Percentiles rank a stretch among this genome's conserved stretches.
Conservation (phyloP, 257 asterid species). For the Echium plantagineum region DNA sequence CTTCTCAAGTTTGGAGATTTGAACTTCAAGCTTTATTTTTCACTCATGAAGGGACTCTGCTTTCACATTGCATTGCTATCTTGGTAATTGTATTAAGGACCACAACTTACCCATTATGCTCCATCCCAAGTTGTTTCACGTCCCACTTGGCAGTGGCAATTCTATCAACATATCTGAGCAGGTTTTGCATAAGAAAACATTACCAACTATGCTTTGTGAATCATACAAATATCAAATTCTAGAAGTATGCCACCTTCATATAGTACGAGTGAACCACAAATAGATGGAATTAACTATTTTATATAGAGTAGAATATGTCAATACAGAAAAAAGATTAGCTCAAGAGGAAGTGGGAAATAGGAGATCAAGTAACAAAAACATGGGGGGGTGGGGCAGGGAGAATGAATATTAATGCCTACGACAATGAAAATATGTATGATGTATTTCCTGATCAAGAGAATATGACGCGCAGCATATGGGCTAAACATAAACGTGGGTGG, state of each 20-base stretch:
- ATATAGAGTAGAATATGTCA: no score
- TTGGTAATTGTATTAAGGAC: not conserved
- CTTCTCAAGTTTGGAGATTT: no score
- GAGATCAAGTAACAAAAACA: no score
- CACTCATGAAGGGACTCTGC: constrained; percentile 2
- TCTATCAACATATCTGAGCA: constrained; percentile 89
- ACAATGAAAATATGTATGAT: not conserved
- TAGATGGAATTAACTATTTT: no score
- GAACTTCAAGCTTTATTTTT: not conserved
- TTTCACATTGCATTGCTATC: not conserved
- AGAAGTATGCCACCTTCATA: no score
- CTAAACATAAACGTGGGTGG: no score
- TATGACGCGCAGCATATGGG: no score
- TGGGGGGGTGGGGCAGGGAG: not conserved
- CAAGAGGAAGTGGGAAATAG: no score
- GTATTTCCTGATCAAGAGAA: no score
- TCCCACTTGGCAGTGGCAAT: constrained; percentile 94
- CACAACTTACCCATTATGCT: constrained; percentile 82
- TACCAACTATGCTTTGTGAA: constrained; percentile 10
- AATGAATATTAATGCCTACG: constrained; percentile 1
- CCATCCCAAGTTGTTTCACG: constrained; percentile 93
- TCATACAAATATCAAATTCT: not conserved
- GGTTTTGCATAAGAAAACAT: not conserved
- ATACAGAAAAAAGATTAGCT: no score
- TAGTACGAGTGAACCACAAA: not conserved